Evolutionary conservation across 2,329 filamentous ascomycete genomes (phyloP).

Genomic region (Passalora sequoiae): DNA sequence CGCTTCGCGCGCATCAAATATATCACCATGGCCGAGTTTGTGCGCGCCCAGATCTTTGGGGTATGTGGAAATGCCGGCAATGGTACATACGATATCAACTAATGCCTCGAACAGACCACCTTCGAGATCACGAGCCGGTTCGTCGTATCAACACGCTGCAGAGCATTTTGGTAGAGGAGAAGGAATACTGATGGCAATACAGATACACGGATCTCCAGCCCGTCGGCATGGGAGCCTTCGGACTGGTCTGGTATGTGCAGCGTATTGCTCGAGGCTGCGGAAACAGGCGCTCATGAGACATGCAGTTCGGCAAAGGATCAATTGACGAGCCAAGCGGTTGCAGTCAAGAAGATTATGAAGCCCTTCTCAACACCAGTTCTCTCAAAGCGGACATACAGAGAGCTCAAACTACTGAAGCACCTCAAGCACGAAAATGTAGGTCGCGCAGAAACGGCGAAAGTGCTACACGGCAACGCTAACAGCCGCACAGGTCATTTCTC

Average conservation of each 20-base stretch:
- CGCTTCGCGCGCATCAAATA: constrained; percentile 9
- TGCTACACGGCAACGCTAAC: constrained; percentile 9
- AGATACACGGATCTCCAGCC: constrained; percentile 98
- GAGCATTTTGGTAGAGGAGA: constrained; percentile 5
- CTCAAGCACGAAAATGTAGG: constrained; percentile 89
- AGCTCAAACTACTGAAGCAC: constrained; percentile 96
- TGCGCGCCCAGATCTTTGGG: constrained; percentile 98
- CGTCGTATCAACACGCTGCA: constrained; percentile 13
- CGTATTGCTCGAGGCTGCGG: background rate
- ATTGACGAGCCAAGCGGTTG: constrained; percentile 92
- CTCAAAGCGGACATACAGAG: constrained; percentile 94
- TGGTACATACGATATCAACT: too few species aligned
- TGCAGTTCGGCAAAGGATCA: constrained; percentile 91
- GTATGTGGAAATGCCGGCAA: too few species aligned
- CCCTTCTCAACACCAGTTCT: constrained; percentile 98
- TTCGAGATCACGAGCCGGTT: constrained; percentile 99
- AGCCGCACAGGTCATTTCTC: constrained; percentile 71
- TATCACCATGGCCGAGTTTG: constrained; percentile 85
- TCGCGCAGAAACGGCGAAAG: background rate
- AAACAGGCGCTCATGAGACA: constrained; percentile 7
- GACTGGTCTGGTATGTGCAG: constrained; percentile 77
- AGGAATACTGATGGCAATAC: constrained; percentile 23
- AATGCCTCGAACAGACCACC: too few species aligned
- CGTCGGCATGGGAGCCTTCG: constrained; percentile 98
- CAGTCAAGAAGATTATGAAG: constrained; percentile 99